Conservation (phyloP, 768 basidiomycete genomes). For the Tricholoma hemisulphureum region DNA sequence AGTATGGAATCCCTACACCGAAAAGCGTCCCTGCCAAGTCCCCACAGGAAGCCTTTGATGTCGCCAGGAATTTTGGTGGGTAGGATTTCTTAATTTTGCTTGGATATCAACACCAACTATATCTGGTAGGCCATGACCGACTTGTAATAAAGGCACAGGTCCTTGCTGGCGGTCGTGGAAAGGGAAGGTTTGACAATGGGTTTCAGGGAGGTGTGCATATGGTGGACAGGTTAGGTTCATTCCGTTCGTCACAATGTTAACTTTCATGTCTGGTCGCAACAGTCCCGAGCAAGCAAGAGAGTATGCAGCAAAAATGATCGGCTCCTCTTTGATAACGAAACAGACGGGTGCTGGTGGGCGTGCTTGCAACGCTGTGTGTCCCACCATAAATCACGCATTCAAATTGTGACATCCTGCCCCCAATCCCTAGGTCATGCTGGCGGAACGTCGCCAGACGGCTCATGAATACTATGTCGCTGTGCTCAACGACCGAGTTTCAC, state of each 20-base stretch:
- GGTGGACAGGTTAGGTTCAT: conserved; percentile 70
- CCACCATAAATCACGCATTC: background rate
- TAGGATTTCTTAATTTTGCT: conserved; percentile 8
- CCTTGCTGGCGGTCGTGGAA: conserved; percentile 96
- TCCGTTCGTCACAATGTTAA: conserved; percentile 2
- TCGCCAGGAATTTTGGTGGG: conserved; percentile 86
- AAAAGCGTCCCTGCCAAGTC: conserved; percentile 86
- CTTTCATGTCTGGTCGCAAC: conserved; percentile 4
- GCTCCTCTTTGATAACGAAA: conserved; percentile 94
- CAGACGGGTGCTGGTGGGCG: conserved; percentile 93
- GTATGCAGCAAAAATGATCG: conserved; percentile 89
- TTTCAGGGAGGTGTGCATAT: conserved; percentile 97
- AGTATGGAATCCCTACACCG: conserved; percentile 97
- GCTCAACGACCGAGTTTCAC: conserved; percentile 87
- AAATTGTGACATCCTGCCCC: background rate
- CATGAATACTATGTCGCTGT: conserved; percentile 99
- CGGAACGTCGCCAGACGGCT: conserved; percentile 86
- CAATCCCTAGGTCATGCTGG: conserved; percentile 83
- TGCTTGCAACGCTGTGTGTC: conserved; percentile 87
- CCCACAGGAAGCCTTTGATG: conserved; percentile 84
- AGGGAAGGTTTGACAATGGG: conserved; percentile 94
- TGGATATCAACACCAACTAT: conserved; percentile 7
- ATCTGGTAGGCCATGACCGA: conserved; percentile 57
- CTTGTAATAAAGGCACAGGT: conserved; percentile 99
- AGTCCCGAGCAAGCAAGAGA: conserved; percentile 89